phyloP scores from a whole-genome alignment of 441 rosid genomes.

The Erodium moschatum region DNA sequence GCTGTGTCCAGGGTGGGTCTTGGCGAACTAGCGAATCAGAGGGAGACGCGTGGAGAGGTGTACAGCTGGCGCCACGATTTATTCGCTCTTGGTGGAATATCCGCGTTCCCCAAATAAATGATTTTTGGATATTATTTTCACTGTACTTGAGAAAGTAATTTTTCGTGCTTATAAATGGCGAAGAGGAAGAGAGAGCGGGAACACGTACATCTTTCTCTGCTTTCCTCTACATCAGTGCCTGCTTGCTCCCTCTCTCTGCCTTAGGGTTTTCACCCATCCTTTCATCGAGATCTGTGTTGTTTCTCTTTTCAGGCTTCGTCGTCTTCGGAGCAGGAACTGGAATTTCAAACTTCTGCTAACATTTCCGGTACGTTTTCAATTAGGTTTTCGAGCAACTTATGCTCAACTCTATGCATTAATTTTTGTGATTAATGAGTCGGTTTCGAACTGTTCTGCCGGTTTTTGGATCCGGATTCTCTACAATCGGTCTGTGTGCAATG shows the following conservation, averaged over 20 bases:
- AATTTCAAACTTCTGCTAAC: neutral
- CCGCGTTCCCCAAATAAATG: neutral
- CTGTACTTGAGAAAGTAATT: neutral
- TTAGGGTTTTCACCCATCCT: constrained; percentile 9
- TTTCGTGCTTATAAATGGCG: constrained; percentile 28
- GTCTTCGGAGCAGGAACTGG: neutral
- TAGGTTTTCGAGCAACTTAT: neutral
- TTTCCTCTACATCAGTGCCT: constrained; percentile 20
- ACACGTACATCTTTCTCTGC: constrained; percentile 22
- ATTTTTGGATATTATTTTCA: constrained; percentile 5
- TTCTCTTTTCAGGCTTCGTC: constrained; percentile 15
- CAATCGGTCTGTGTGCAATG: neutral
- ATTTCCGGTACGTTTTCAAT: constrained; percentile 34
- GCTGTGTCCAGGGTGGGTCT: no score
- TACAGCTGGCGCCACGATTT: constrained; percentile 26
- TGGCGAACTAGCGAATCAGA: constrained; percentile 11
- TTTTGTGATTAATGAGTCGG: neutral
- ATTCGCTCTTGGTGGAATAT: neutral
- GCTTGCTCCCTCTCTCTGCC: constrained; percentile 15
- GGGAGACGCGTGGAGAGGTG: constrained; percentile 7
- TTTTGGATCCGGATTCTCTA: neutral
- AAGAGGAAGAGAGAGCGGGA: constrained; percentile 49
- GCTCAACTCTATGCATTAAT: neutral
- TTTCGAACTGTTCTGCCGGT: constrained; percentile 12
- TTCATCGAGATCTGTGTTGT: constrained; percentile 42